Conservation (phyloP, 371 early-diverging fungal species). For the Capillidium rhysosporum region DNA sequence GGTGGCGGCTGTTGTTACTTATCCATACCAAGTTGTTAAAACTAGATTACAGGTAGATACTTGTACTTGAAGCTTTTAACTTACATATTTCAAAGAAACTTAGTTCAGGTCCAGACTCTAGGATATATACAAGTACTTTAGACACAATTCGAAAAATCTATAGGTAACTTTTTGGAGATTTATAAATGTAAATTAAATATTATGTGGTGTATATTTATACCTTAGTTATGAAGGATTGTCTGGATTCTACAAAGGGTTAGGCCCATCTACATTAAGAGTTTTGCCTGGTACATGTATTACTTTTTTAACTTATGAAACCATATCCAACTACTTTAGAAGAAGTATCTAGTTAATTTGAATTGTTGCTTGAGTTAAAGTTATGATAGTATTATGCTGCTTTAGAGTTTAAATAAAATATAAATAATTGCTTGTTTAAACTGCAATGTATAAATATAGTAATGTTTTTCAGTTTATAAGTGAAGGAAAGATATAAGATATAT, state of each 20-base stretch:
- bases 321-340: constrained; percentile 8
- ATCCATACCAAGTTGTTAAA: constrained; percentile 86
- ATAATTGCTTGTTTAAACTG: no score
- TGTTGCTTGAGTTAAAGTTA: no score
- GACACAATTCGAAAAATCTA: constrained; percentile 52
- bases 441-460: no score
- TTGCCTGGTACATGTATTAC: constrained; percentile 91
- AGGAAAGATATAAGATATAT: no score
- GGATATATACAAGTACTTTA: constrained; percentile 36
- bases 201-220: background rate
- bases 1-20: constrained; percentile 68
- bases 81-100: background rate
- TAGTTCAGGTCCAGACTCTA: constrained; percentile 13
- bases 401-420: no score
- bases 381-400: no score
- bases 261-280: constrained; percentile 70
- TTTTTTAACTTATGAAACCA: constrained; percentile 77
- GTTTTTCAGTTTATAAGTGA: no score
- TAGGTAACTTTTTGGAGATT: constrained; percentile 13
- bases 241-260: constrained; percentile 93
- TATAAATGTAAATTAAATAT: background rate
- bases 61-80: constrained; percentile 1
- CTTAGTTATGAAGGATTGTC: constrained; percentile 43
- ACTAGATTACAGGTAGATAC: constrained; percentile 56
- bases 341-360: no score